Evolutionary conservation across 495 filamentous ascomycete genomes (phyloP), one percentile per base, ranked within the genome.

Genomic region (Parmelia sp.): DNA sequence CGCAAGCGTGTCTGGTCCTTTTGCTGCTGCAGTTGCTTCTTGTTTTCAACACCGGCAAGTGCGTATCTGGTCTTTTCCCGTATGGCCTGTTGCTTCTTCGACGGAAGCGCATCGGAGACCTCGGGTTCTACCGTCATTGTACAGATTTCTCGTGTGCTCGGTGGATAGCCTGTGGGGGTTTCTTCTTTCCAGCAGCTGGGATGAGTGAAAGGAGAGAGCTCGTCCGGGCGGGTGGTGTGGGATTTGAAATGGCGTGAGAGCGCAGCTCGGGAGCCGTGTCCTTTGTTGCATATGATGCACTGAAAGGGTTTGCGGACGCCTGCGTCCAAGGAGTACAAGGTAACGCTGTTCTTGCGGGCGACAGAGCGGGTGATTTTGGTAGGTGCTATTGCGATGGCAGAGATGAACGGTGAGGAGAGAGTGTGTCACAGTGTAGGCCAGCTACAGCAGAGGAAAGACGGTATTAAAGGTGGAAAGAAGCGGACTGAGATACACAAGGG

Each of bases 191-290:
- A 49, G 45, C 45, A 49, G 45, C 45, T 49, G 23, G 45, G 45
- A 23, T 49, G 45, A 14, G n/a, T 25, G 45, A 49, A 49, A 1
- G 45, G 45, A 2, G 45, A 49, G 11, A 49, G 45, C 23, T 49
- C 45, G 23, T 49, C n/a, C 10, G 45, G 45, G 23, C 45, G 45
- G 25, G 45, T 49, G 45, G n/a, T 49, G 45, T 49, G 45, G 10
- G 45, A 25, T 25, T 49, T 49, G 45, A 49, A 49, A 12, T 49
- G 45, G 45, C 45, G 45, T 49, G 45, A 49, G n/a, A 49, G 45
- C n/a, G 23, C 45, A 49, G 45, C 45, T 49, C 11, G 23, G 12
- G n/a, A 49, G 10, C 49, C 49, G 25, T 31, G 27, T 17, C 12
- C 17, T 27, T 31, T 53, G 12, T 53, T 17, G 14, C 49, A 53